phyloP scores from a whole-genome alignment of 2,329 filamentous ascomycete genomes.

The Ophiostoma sp. region DNA sequence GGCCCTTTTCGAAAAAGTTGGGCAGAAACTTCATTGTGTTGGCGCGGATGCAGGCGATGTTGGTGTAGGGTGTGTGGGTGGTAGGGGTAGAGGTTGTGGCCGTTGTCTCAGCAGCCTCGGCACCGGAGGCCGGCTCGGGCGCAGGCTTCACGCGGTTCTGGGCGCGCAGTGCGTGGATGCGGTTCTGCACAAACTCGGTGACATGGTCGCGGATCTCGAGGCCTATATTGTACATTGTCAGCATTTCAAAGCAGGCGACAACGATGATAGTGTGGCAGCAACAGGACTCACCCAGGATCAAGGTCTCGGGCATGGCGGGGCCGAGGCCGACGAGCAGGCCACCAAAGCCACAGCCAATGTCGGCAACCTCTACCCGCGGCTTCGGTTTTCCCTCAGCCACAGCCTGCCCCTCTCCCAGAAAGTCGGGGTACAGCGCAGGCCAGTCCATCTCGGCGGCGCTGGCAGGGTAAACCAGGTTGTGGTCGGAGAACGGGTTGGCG shows the following conservation, averaged over 20 bases:
- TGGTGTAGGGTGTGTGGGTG: slow-evolving; percentile 57
- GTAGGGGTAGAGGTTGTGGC: slow-evolving; percentile 25
- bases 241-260: neutral
- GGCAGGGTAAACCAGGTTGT: slow-evolving; percentile 75
- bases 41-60: slow-evolving; percentile 79
- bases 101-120: slow-evolving; percentile 28
- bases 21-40: slow-evolving; percentile 99
- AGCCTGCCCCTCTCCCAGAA: slow-evolving; percentile 38
- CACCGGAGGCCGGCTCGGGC: neutral
- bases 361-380: slow-evolving; percentile 72
- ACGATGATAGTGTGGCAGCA: neutral
- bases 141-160: slow-evolving; percentile 43
- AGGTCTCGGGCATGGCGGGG: slow-evolving; percentile 70
- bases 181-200: slow-evolving; percentile 82
- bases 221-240: slow-evolving; percentile 48
- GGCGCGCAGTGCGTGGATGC: slow-evolving; percentile 72
- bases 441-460: slow-evolving; percentile 86
- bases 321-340: slow-evolving; percentile 82
- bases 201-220: slow-evolving; percentile 92
- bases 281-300: slow-evolving; percentile 64
- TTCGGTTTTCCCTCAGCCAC: neutral
- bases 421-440: slow-evolving; percentile 76
- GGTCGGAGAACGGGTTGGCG: slow-evolving; percentile 96
- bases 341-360: slow-evolving; percentile 96
- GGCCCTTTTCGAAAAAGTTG: slow-evolving; percentile 81